Conservation (phyloP, 768 basidiomycete genomes). For the Strobilomyces confusus region DNA sequence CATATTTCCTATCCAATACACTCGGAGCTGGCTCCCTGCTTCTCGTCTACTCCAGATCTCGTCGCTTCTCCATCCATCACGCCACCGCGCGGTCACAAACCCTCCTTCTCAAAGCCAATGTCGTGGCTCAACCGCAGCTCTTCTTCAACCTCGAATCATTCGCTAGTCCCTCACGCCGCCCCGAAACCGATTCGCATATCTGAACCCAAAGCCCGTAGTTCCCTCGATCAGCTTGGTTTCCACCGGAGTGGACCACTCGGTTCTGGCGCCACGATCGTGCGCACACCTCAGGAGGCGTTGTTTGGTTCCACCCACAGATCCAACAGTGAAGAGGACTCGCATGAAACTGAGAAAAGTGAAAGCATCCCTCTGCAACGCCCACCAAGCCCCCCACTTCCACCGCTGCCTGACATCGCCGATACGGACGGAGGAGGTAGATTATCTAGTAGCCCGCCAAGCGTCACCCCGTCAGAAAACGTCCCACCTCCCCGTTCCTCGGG, state of each 20-base stretch:
- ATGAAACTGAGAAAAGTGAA: constrained; percentile 16
- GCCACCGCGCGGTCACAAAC: constrained; percentile 30
- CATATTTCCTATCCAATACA: constrained; percentile 9
- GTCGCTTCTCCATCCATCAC: constrained; percentile 29
- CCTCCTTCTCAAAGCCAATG: constrained; percentile 39
- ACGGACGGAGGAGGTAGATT: neutral
- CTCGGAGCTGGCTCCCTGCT: constrained; percentile 28
- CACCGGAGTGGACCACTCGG: constrained; percentile 53
- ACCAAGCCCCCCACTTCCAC: constrained; percentile 49
- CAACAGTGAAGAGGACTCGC: constrained; percentile 12
- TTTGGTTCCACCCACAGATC: constrained; percentile 24
- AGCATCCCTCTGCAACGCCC: constrained; percentile 29
- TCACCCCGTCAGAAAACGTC: constrained; percentile 23
- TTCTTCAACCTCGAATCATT: constrained; percentile 26
- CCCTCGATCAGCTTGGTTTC: constrained; percentile 27
- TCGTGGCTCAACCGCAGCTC: constrained; percentile 40
- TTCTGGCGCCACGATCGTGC: constrained; percentile 70
- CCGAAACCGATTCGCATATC: constrained; percentile 41
- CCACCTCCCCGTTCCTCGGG: constrained; percentile 33
- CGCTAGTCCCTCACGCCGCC: constrained; percentile 27
- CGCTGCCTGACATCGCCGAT: constrained; percentile 37
- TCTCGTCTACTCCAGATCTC: constrained; percentile 15
- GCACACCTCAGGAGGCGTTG: constrained; percentile 78
- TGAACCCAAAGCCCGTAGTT: constrained; percentile 38
- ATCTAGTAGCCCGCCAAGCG: constrained; percentile 18